Evolutionary conservation across 352 stramenopile species (phyloP).

Genomic region (Pythium myriotylum): DNA sequence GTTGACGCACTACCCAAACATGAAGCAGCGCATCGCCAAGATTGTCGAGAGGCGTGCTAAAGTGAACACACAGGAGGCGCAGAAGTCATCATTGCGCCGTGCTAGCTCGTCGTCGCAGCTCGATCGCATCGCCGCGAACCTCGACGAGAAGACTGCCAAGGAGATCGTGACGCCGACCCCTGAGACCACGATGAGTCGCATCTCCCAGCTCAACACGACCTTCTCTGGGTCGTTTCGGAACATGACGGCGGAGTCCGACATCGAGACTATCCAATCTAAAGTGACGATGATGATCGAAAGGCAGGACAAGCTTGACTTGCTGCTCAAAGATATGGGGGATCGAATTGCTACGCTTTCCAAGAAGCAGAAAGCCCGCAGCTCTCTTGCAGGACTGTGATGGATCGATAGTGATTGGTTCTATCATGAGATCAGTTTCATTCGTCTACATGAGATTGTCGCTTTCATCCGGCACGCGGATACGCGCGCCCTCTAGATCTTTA

Average conservation of each 20-base stretch:
- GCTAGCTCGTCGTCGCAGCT: constrained; percentile 43
- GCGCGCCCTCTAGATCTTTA: constrained; percentile 84
- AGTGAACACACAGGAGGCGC: constrained; percentile 9
- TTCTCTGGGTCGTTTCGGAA: constrained; percentile 77
- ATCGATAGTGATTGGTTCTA: not conserved
- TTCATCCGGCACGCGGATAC: constrained; percentile 88
- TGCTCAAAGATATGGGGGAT: constrained; percentile 51
- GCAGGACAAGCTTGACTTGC: constrained; percentile 48
- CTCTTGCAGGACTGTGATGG: constrained; percentile 16
- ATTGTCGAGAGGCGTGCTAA: constrained; percentile 72
- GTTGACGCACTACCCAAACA: constrained; percentile 68
- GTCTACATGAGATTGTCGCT: constrained; percentile 89
- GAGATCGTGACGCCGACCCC: constrained; percentile 44
- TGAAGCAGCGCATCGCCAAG: constrained; percentile 77
- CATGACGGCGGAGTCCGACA: constrained; percentile 61
- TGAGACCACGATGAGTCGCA: constrained; percentile 66
- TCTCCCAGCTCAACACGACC: constrained; percentile 89
- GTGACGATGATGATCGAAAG: constrained; percentile 59
- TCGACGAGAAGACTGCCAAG: constrained; percentile 56
- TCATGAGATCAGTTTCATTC: not conserved
- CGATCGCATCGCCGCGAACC: constrained; percentile 56
- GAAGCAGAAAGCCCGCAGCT: constrained; percentile 16
- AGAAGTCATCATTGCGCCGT: constrained; percentile 26
- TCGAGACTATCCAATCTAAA: constrained; percentile 76
- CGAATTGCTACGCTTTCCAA: constrained; percentile 4